Evolutionary conservation across 1,139 yeast genomes (phyloP).

Genomic region (Yarrowia galli): DNA sequence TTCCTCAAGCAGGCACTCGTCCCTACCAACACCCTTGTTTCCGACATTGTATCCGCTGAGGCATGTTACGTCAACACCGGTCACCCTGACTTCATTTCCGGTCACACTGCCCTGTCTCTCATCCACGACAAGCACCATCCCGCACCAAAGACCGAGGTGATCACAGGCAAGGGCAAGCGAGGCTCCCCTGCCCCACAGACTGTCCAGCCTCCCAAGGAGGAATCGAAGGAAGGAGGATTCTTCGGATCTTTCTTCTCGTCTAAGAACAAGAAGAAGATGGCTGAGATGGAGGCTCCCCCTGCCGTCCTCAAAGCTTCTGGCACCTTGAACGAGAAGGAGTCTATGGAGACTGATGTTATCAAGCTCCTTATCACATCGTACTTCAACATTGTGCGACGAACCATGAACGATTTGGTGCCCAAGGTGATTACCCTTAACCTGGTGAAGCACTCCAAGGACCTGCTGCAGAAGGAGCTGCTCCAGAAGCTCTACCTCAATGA

Average conservation of each 20-base stretch:
- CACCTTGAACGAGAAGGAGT: slow-evolving; percentile 91
- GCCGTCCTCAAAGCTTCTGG: slow-evolving; percentile 94
- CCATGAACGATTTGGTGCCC: slow-evolving; percentile 92
- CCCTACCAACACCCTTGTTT: slow-evolving; percentile 86
- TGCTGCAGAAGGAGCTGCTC: slow-evolving; percentile 86
- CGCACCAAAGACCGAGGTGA: slow-evolving; percentile 61
- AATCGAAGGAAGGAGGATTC: slow-evolving; percentile 70
- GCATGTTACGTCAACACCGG: slow-evolving; percentile 96
- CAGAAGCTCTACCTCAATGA: slow-evolving; percentile 84
- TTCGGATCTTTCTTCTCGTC: slow-evolving; percentile 95
- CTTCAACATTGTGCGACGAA: slow-evolving; percentile 89
- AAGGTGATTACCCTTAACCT: slow-evolving; percentile 94
- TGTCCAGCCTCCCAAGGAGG: slow-evolving; percentile 44
- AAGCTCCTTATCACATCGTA: slow-evolving; percentile 89
- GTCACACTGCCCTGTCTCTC: slow-evolving; percentile 93
- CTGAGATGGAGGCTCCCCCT: slow-evolving; percentile 98
- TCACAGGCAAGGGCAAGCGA: slow-evolving; percentile 82
- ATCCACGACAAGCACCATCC: slow-evolving; percentile 87
- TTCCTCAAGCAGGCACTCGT: slow-evolving; percentile 78
- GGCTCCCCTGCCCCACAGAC: slow-evolving; percentile 62
- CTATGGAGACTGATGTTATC: slow-evolving; percentile 96
- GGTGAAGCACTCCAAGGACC: slow-evolving; percentile 81
- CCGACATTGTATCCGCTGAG: slow-evolving; percentile 82
- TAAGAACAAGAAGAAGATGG: slow-evolving; percentile 91
- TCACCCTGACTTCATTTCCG: slow-evolving; percentile 94